phyloP scores from a whole-genome alignment of 345 rosid species.

The Populus ilicifolia region DNA sequence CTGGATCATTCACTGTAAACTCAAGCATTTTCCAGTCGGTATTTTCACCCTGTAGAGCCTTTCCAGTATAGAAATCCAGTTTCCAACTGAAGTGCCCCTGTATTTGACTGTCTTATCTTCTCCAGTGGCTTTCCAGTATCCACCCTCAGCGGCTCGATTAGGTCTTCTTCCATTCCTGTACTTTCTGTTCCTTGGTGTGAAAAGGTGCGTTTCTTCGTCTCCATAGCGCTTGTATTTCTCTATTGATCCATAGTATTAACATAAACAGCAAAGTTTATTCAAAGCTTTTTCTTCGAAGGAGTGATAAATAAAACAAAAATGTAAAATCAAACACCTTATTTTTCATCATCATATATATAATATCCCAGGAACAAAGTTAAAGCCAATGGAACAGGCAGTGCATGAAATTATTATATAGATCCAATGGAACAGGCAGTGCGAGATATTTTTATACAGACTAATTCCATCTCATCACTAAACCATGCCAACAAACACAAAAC shows the following conservation, averaged over 20 bases:
- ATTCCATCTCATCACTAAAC: no score
- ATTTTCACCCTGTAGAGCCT: not conserved
- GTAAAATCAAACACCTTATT: no score
- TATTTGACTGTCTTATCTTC: not conserved
- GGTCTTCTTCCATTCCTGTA: not conserved
- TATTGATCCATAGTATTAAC: not conserved
- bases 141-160: not conserved
- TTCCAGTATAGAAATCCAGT: not conserved
- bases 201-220: not conserved
- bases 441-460: no score
- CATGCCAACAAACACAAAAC: no score
- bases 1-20: not conserved
- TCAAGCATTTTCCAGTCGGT: not conserved
- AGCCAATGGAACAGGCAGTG: not conserved
- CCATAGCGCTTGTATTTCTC: not conserved
- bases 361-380: not conserved
- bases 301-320: no score
- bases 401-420: no score
- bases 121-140: not conserved
- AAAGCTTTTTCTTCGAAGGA: no score
- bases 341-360: not conserved
- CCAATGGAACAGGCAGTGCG: no score
- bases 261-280: no score
- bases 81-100: not conserved
- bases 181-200: not conserved